Evolutionary conservation across 2,329 filamentous ascomycete genomes (phyloP).

Genomic region (Byssoonygena ceratinophila): DNA sequence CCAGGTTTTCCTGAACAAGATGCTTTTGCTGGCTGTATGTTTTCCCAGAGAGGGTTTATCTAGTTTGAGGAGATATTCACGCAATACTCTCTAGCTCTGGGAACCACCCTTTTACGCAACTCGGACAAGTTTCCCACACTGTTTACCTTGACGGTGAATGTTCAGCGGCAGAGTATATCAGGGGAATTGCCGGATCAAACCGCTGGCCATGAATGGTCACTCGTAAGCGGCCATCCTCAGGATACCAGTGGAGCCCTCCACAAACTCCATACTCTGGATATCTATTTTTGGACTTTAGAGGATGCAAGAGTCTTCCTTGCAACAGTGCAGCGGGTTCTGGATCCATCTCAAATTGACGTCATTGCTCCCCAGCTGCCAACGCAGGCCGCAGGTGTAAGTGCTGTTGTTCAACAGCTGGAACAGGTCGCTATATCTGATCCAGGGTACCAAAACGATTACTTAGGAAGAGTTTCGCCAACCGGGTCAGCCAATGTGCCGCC

Average conservation of each 20-base stretch:
- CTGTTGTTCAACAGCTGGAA: conserved; percentile 54
- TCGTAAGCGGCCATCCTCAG: conserved; percentile 44
- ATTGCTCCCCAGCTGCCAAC: conserved; percentile 36
- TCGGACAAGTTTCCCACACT: conserved; percentile 51
- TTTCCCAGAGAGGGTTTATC: background rate
- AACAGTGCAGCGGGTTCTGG: conserved; percentile 30
- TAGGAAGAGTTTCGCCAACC: conserved; percentile 23
- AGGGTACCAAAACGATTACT: conserved; percentile 34
- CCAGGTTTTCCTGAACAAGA: conserved; percentile 54
- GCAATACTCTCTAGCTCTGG: conserved; percentile 34
- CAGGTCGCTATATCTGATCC: conserved; percentile 49
- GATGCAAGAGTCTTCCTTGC: conserved; percentile 47
- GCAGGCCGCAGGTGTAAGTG: conserved; percentile 41
- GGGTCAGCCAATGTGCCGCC: conserved; percentile 21
- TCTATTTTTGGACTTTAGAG: conserved; percentile 54
- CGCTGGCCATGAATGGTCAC: conserved; percentile 44
- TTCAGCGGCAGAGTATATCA: conserved; percentile 23
- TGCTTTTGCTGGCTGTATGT: conserved; percentile 51
- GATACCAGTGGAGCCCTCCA: conserved; percentile 46
- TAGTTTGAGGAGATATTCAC: conserved; percentile 1
- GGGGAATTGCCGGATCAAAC: conserved; percentile 21
- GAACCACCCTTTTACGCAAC: conserved; percentile 44
- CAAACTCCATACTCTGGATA: conserved; percentile 50
- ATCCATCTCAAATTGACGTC: conserved; percentile 38
- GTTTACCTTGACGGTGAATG: conserved; percentile 48